A percentile compares a stretch with the other conserved stretches of the same genome.
These are phyloP conservation scores for Prunus yedoensis DNA, from an alignment of 331 rosid genomes.

Conservation along the genomic window DNA sequence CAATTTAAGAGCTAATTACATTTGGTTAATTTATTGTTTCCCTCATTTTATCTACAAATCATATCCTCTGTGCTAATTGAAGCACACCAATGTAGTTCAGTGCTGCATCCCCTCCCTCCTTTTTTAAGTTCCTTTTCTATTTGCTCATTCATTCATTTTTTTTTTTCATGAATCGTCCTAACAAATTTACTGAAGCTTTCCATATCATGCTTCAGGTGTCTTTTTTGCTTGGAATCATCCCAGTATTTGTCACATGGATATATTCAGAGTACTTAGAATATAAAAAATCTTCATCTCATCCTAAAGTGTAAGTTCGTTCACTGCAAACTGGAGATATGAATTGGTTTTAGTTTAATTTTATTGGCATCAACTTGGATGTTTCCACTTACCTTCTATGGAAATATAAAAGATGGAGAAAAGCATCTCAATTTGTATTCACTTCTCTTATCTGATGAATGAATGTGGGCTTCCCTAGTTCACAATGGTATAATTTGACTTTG, in stretches of 20 bases:
- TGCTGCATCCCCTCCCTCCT: not conserved
- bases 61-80: not conserved
- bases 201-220: slow-evolving; percentile 58
- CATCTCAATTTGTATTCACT: not conserved
- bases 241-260: slow-evolving; percentile 80
- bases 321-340: slow-evolving; percentile 4
- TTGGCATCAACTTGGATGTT: slow-evolving; percentile 7
- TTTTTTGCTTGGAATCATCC: slow-evolving; percentile 76
- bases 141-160: slow-evolving; percentile 5
- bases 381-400: not conserved
- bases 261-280: slow-evolving; percentile 88
- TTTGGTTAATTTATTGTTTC: not conserved
- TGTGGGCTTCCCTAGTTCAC: not conserved
- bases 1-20: not conserved
- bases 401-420: not conserved
- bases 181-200: slow-evolving; percentile 29
- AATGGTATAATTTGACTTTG: not conserved
- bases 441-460: not conserved
- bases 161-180: slow-evolving; percentile 2
- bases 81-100: not conserved
- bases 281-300: slow-evolving; percentile 54
- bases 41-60: not conserved
- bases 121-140: not conserved
- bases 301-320: slow-evolving; percentile 69
- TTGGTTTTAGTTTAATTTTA: slow-evolving; percentile 8